Percentiles rank a stretch among this genome's conserved stretches.
Conservation (phyloP, 106 monocot species). For the Vanilla planifolia region DNA sequence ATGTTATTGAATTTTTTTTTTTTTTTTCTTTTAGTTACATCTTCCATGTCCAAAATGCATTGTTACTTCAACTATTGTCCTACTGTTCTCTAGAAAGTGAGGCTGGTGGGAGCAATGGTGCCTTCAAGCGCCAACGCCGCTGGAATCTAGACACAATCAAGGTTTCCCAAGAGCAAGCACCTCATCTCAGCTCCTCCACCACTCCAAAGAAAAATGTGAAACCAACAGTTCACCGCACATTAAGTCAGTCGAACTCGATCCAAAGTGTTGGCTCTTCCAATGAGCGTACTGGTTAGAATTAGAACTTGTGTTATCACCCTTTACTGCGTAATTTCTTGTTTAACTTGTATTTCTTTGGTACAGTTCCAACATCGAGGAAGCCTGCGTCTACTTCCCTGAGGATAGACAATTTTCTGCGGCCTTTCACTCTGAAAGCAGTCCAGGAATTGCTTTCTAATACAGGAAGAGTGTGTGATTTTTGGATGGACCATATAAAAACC, state of each 20-base stretch:
- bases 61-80: neutral
- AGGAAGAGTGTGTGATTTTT: slow-evolving; percentile 44
- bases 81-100: slow-evolving; percentile 22
- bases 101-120: slow-evolving; percentile 25
- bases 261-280: slow-evolving; percentile 51
- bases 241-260: slow-evolving; percentile 49
- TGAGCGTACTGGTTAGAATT: slow-evolving; percentile 59
- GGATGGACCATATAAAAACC: slow-evolving; percentile 69
- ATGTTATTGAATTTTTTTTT: no score
- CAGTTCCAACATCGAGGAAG: slow-evolving; percentile 16
- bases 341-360: neutral
- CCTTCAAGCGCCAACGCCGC: slow-evolving; percentile 67
- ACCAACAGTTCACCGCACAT: slow-evolving; percentile 32
- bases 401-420: slow-evolving; percentile 16
- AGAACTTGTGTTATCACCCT: no score
- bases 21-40: no score
- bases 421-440: slow-evolving; percentile 44
- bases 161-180: slow-evolving; percentile 31
- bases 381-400: slow-evolving; percentile 12
- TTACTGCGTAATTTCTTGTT: neutral
- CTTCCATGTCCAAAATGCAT: no score
- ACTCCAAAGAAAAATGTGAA: slow-evolving; percentile 37
- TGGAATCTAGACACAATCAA: slow-evolving; percentile 68
- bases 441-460: slow-evolving; percentile 46
- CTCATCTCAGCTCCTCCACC: slow-evolving; percentile 24